Percentiles rank a stretch among this genome's conserved stretches.
These are phyloP conservation scores for Melaleuca quinquenervia DNA, from an alignment of 345 rosid species.

Conservation along the genomic window DNA sequence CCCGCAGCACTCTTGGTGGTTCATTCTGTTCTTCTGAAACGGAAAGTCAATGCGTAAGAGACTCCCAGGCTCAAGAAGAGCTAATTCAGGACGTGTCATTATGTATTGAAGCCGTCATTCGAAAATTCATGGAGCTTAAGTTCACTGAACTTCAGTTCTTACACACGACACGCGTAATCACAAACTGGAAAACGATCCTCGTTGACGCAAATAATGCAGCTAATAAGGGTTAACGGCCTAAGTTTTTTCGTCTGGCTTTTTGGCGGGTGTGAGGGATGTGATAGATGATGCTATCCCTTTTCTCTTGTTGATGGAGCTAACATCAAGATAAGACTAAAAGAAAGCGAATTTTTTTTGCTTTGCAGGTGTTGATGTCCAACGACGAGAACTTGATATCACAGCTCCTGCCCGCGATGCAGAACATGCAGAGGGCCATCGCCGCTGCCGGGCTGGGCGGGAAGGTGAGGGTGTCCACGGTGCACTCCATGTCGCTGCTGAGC, in stretches of 20 bases:
- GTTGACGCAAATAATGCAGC: too few relatives aligned
- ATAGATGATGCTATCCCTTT: too few relatives aligned
- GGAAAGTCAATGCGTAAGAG: not conserved
- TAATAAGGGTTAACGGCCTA: too few relatives aligned
- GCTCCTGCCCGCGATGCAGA: slow-evolving; percentile 60
- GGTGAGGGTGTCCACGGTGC: slow-evolving; percentile 83
- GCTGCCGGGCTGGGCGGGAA: slow-evolving; percentile 61
- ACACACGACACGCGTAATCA: not conserved
- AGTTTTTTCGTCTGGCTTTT: too few relatives aligned
- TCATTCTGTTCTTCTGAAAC: not conserved
- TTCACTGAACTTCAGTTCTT: not conserved
- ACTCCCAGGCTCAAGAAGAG: not conserved
- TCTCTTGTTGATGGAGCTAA: too few relatives aligned
- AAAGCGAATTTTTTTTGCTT: too few relatives aligned
- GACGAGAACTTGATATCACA: too few relatives aligned
- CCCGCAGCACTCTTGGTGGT: not conserved
- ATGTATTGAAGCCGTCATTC: not conserved
- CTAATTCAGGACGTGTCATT: not conserved
- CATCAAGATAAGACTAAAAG: too few relatives aligned
- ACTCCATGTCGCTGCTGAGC: slow-evolving; percentile 69
- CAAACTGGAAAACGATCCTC: not conserved
- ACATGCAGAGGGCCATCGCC: slow-evolving; percentile 62
- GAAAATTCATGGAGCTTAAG: not conserved
- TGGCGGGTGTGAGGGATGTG: too few relatives aligned
- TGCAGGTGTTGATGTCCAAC: too few relatives aligned